Percentiles rank a stretch among this genome's conserved stretches.
Conservation (phyloP, 768 basidiomycete species). For the Ramaria sp. region DNA sequence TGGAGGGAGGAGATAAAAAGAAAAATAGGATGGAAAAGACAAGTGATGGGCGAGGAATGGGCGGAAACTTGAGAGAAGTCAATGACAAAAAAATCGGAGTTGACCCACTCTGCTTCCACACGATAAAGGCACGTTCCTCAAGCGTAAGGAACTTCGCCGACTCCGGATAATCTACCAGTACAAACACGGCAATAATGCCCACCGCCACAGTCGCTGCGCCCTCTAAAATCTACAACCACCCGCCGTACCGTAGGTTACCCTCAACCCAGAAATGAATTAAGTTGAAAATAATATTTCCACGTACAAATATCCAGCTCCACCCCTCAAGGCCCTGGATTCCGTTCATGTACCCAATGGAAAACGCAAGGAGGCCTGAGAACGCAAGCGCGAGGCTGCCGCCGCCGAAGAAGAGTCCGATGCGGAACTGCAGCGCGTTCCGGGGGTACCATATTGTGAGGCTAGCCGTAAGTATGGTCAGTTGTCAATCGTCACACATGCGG, state of each 20-base stretch:
- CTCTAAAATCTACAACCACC: conserved; percentile 42
- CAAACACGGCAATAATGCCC: conserved; percentile 41
- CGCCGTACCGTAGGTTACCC: no score
- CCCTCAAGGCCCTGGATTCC: conserved; percentile 35
- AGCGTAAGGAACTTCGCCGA: conserved; percentile 51
- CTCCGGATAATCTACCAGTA: conserved; percentile 50
- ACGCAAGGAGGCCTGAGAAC: conserved; percentile 50
- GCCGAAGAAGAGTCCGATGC: conserved; percentile 54
- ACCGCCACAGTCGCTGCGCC: conserved; percentile 50
- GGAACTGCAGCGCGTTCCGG: conserved; percentile 44
- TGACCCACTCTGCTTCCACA: conserved; percentile 46
- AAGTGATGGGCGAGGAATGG: no score
- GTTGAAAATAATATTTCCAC: conserved; percentile 15
- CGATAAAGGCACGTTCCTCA: conserved; percentile 43
- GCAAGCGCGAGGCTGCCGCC: conserved; percentile 56
- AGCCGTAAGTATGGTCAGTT: conserved; percentile 26
- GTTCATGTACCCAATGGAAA: conserved; percentile 41
- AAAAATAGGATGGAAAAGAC: no score
- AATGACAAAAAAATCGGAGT: no score
- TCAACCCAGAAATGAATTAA: no score
- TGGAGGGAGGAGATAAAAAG: no score
- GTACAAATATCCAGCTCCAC: conserved; percentile 63
- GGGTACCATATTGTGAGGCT: conserved; percentile 64
- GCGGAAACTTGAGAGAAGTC: no score
- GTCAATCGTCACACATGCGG: conserved; percentile 65